These are phyloP conservation scores for Aspergillus spinulosporus DNA, from an alignment of 2,329 filamentous ascomycete species.

Conservation along the genomic window DNA sequence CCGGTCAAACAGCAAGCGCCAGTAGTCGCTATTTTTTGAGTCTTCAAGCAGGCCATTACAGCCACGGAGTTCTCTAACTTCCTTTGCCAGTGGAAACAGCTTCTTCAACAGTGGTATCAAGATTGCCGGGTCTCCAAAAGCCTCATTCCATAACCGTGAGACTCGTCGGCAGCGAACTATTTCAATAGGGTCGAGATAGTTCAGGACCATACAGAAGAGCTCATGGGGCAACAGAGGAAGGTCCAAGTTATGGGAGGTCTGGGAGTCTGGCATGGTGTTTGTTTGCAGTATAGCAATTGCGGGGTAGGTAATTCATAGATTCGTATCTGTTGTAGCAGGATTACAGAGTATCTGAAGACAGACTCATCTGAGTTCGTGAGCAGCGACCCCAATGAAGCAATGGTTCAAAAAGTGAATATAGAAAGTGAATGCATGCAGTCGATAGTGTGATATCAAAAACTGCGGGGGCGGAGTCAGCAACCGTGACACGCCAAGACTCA, in stretches of 20 bases:
- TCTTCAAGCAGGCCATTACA: not conserved
- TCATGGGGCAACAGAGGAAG: conserved; percentile 54
- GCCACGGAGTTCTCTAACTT: conserved; percentile 47
- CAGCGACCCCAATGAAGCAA: not conserved
- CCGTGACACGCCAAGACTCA: conserved; percentile 35
- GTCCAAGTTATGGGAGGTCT: conserved; percentile 17
- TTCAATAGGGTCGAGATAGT: conserved; percentile 52
- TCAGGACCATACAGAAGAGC: conserved; percentile 57
- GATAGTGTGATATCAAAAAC: not conserved
- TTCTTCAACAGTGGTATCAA: conserved; percentile 51
- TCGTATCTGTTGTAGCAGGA: not conserved
- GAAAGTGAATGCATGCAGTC: not conserved
- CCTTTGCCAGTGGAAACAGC: conserved; percentile 56
- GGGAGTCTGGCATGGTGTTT: not conserved
- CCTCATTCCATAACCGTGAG: conserved; percentile 50
- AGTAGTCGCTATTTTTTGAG: conserved; percentile 13
- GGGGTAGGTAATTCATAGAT: not conserved
- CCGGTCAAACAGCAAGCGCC: conserved; percentile 45
- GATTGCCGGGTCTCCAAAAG: conserved; percentile 52
- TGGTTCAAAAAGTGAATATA: not conserved
- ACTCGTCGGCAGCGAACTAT: conserved; percentile 55
- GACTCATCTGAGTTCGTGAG: too few relatives aligned
- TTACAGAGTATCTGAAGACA: not conserved
- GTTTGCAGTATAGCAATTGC: not conserved
- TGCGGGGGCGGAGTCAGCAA: conserved; percentile 10